These are phyloP conservation scores for Apiotrichum domesticum DNA, from an alignment of 1,284 basidiomycete species.

Conservation along the genomic window DNA sequence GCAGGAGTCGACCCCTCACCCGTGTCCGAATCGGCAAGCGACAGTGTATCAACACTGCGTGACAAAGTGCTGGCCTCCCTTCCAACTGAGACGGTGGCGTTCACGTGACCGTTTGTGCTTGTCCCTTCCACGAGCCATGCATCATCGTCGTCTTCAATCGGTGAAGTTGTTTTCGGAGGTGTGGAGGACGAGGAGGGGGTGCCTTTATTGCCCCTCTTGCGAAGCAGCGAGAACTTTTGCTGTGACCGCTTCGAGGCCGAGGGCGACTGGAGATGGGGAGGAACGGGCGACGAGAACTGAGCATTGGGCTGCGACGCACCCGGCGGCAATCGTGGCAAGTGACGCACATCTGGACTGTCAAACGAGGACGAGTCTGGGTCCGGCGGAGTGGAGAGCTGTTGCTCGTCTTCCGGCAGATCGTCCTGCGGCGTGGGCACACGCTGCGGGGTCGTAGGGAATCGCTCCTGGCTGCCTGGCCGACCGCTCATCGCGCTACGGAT, in stretches of 20 bases:
- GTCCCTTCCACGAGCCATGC: slow-evolving; percentile 37
- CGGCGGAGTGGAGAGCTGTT: background rate
- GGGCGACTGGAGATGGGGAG: background rate
- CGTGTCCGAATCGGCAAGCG: slow-evolving; percentile 7
- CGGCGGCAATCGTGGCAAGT: background rate
- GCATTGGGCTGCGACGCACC: slow-evolving; percentile 1
- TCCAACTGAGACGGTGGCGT: slow-evolving; percentile 14
- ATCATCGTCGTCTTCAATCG: slow-evolving; percentile 25
- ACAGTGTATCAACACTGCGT: slow-evolving; percentile 12
- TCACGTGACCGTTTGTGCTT: slow-evolving; percentile 13
- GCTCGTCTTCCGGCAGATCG: background rate
- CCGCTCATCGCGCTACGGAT: slow-evolving; percentile 1
- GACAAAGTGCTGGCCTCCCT: slow-evolving; percentile 12
- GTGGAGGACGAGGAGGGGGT: background rate
- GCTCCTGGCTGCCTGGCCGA: background rate
- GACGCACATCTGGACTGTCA: background rate
- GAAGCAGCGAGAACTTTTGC: slow-evolving; percentile 10
- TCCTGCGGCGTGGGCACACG: background rate
- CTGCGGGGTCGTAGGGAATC: background rate
- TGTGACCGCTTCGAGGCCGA: background rate
- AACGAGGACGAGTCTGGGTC: background rate
- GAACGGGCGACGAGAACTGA: background rate
- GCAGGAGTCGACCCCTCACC: background rate
- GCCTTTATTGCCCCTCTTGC: background rate
- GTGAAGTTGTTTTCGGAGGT: background rate